Percentiles rank a stretch among this genome's conserved stretches.
Evolutionary conservation across 2,329 filamentous ascomycete species (phyloP).

Genomic region (Fusarium sp.): DNA sequence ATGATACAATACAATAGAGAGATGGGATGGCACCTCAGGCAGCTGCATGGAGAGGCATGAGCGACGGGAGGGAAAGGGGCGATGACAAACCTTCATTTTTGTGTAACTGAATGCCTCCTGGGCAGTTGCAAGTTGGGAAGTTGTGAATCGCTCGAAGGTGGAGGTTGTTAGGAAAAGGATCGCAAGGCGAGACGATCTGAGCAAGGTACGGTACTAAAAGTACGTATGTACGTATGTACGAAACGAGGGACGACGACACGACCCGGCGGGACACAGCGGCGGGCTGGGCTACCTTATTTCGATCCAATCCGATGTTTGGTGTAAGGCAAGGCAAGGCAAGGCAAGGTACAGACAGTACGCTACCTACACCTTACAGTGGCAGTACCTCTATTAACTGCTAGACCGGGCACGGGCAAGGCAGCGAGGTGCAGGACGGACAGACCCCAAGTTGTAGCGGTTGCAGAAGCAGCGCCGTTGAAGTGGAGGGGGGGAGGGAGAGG

Average conservation of each 20-base stretch:
- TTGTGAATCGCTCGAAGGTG: conserved; percentile 36
- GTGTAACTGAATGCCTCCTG: conserved; percentile 44
- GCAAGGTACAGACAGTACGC: not conserved
- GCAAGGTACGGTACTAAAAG: not conserved
- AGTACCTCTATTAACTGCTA: conserved; percentile 21
- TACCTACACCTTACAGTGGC: not conserved
- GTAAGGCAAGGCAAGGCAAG: not conserved
- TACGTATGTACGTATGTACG: not conserved
- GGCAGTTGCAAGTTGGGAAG: conserved; percentile 40
- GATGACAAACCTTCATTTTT: conserved; percentile 49
- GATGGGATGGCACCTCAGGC: not conserved
- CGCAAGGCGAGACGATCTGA: conserved; percentile 33
- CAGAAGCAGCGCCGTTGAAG: conserved; percentile 28
- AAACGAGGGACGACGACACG: conserved; percentile 19
- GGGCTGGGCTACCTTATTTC: conserved; percentile 36
- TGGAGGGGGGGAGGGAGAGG: conserved; percentile 16
- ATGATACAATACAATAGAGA: not conserved
- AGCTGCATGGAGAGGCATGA: conserved; percentile 10
- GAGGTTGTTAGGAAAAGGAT: conserved; percentile 31
- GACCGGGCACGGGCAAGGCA: conserved; percentile 15
- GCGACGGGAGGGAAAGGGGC: conserved; percentile 27
- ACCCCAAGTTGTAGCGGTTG: not conserved
- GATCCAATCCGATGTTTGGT: conserved; percentile 32
- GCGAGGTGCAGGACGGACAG: not conserved
- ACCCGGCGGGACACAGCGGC: conserved; percentile 16